Percentiles rank a stretch among this genome's conserved stretches.
Conservation (phyloP, 331 rosid species). For the Acacia pycnantha region DNA sequence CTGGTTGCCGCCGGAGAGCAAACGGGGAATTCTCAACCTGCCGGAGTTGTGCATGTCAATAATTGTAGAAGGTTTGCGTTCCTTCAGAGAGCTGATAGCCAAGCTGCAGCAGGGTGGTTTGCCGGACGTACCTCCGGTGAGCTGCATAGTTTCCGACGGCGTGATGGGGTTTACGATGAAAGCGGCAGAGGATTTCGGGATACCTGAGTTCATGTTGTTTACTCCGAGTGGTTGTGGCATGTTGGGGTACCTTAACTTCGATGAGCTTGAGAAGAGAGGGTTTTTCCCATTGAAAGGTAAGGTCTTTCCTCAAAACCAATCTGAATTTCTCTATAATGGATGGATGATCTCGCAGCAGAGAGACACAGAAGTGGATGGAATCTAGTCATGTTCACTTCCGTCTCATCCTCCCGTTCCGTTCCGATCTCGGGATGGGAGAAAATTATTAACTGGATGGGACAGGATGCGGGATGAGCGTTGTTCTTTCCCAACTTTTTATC, state of each 20-base stretch:
- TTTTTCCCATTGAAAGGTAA: slow-evolving; percentile 39
- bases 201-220: slow-evolving; percentile 36
- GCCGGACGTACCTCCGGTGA: slow-evolving; percentile 30
- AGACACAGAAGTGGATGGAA: no score
- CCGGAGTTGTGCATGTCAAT: slow-evolving; percentile 23
- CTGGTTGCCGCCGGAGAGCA: slow-evolving; percentile 30
- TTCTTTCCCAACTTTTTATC: no score
- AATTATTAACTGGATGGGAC: no score
- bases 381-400: no score
- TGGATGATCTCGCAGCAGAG: no score
- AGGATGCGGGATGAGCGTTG: no score
- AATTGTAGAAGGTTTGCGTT: slow-evolving; percentile 23
- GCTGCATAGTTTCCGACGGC: slow-evolving; percentile 42
- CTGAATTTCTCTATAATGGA: not conserved
- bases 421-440: no score
- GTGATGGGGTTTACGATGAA: slow-evolving; percentile 34
- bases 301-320: not conserved
- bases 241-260: slow-evolving; percentile 39
- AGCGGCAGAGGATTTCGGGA: slow-evolving; percentile 34
- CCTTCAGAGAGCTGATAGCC: slow-evolving; percentile 32
- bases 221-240: slow-evolving; percentile 42
- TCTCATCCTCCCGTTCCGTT: no score
- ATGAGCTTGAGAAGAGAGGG: slow-evolving; percentile 37
- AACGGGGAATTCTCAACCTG: slow-evolving; percentile 35
- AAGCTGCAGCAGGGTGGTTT: slow-evolving; percentile 19